Percentiles rank a stretch among this genome's conserved stretches.
These are phyloP conservation scores for Salix brachista DNA, from an alignment of 345 rosid species.

Conservation along the genomic window DNA sequence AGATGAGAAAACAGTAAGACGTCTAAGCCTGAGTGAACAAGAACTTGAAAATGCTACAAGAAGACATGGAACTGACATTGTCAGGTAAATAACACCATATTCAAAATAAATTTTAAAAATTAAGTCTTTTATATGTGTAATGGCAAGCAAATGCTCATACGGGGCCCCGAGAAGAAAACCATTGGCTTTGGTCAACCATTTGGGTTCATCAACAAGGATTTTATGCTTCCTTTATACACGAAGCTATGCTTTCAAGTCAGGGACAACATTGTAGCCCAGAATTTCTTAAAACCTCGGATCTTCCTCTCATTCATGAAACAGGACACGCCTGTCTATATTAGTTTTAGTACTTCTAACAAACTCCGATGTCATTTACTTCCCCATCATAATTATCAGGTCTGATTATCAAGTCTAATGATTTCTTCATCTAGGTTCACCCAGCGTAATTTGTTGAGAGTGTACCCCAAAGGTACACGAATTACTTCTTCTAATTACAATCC, in stretches of 20 bases:
- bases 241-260: not conserved
- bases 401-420: not conserved
- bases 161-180: not conserved
- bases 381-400: not conserved
- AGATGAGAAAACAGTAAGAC: conserved; percentile 18
- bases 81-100: conserved; percentile 6
- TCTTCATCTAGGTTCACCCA: conserved; percentile 19
- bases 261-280: not conserved
- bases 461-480: conserved; percentile 23
- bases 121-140: not conserved
- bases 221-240: not conserved
- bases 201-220: not conserved
- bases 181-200: not conserved
- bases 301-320: not conserved
- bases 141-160: not conserved
- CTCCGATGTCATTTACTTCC: not conserved
- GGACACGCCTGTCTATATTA: not conserved
- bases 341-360: not conserved
- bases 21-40: conserved; percentile 28
- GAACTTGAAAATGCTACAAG: conserved; percentile 19
- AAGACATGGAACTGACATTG: conserved; percentile 12
- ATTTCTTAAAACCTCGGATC: not conserved
- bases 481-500: conserved; percentile 25
- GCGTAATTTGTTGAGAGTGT: conserved; percentile 20
- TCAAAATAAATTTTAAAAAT: not conserved